Evolutionary conservation across 176 grass and related monocot genomes (phyloP).

Genomic region (Carex pumila): DNA sequence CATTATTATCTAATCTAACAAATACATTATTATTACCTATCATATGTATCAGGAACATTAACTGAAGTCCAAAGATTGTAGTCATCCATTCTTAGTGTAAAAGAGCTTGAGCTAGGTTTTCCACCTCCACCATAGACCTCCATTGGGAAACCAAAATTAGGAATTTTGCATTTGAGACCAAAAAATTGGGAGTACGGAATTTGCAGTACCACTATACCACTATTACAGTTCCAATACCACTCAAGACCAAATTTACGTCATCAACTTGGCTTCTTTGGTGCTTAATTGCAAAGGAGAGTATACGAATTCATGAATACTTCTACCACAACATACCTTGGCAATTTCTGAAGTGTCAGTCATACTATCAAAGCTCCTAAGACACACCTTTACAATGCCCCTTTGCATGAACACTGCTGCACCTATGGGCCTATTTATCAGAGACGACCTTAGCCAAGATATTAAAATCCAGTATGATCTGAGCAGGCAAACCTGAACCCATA

Average conservation of each 20-base stretch:
- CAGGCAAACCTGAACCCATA: not conserved
- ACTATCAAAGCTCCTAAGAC: slow-evolving; percentile 66
- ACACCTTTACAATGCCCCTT: slow-evolving; percentile 64
- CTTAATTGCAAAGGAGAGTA: slow-evolving; percentile 1
- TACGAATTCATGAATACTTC: not conserved
- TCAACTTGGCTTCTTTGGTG: not conserved
- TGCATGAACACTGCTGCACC: slow-evolving; percentile 88
- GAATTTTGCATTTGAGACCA: not conserved
- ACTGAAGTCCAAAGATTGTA: slow-evolving; percentile 63
- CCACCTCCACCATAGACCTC: slow-evolving; percentile 79
- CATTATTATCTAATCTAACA: not conserved
- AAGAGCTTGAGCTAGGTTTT: slow-evolving; percentile 66
- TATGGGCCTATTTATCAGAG: slow-evolving; percentile 46
- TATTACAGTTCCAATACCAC: not conserved
- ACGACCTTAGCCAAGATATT: not conserved
- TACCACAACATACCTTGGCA: slow-evolving; percentile 43
- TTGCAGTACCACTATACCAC: not conserved
- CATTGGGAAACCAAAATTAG: not conserved
- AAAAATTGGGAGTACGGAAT: not conserved
- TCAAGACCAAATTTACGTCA: not conserved
- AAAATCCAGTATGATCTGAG: not conserved
- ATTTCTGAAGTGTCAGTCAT: slow-evolving; percentile 53
- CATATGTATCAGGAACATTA: slow-evolving; percentile 19
- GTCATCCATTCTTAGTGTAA: slow-evolving; percentile 79
- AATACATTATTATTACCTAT: not conserved